Base-by-base conservation (phyloP, 73 alveolate species). In the Symbiodinium pilosum region DNA sequence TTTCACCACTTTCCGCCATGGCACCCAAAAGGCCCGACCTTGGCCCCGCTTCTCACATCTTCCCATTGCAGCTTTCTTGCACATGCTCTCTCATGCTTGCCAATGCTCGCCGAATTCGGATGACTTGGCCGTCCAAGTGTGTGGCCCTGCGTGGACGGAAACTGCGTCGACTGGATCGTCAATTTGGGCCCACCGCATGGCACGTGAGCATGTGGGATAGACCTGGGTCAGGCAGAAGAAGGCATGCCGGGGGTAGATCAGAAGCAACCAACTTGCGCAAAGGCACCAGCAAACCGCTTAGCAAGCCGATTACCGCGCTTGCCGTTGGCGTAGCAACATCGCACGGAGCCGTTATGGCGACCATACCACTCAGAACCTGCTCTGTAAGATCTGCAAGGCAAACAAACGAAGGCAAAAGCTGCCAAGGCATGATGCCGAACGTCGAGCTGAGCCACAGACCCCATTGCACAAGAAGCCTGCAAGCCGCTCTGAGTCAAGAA, bases 381-480 rank as follows among this genome's bases (percentile, higher is more conserved):
- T 6, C 59, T 47, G 6, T 6, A 14, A 14, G 21, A 47, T 47
- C 59, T 47, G 14, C 59, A 47, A 14, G 59, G 14, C 59, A 14
- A 47, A 47, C 59, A 9, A 14, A 47, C 6, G 59, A 47, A 47
- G 14, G 6, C 59, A 47, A 14, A 9, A 14, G 59, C 6, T 14
- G 59, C 59, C 59, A 47, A 14, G 21, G 6, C 14, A 14, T 6
- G 14, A 47, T 47, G 14, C 59, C 14, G 59, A 9, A 38, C 9
- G 0, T 28, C 28, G 32, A 32, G 26, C 86, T 32, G 81, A 71
- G 87, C 87, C 28, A 69, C 56, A 47, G n/a, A 43, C 97, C 43
- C 89, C 87, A 34, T 91, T 91, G 97, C 97, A 91, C 77, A 91
- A 42, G 38, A 91, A 91, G 77, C 97, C 97, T 91, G 96, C n/a